phyloP scores from a whole-genome alignment of 352 stramenopile genomes.

The Globisporangium irregulare region DNA sequence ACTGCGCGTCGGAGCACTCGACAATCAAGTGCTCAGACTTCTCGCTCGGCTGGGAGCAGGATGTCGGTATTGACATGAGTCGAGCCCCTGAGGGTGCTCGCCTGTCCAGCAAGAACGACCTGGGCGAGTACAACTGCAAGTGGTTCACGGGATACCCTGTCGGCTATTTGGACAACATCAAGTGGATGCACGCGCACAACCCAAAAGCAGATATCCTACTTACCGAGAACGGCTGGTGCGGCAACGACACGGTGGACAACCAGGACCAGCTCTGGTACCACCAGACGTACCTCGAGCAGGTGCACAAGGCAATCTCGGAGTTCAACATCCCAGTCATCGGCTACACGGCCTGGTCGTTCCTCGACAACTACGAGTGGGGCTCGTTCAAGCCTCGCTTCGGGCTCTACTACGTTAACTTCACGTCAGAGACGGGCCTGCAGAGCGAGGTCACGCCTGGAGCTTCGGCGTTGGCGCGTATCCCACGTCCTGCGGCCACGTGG shows the following conservation, averaged over 20 bases:
- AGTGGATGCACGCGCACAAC: conserved; percentile 38
- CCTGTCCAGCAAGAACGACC: conserved; percentile 31
- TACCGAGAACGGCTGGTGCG: conserved; percentile 53
- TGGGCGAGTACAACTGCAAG: conserved; percentile 36
- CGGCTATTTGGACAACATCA: conserved; percentile 41
- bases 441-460: conserved; percentile 21
- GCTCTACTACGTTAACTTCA: conserved; percentile 51
- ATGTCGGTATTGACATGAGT: conserved; percentile 42
- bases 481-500: conserved; percentile 51
- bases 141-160: conserved; percentile 45
- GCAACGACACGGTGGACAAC: conserved; percentile 46
- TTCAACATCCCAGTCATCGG: conserved; percentile 56
- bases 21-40: conserved; percentile 30
- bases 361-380: conserved; percentile 97
- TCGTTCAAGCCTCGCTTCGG: conserved; percentile 55
- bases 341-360: conserved; percentile 91
- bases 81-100: conserved; percentile 56
- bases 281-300: conserved; percentile 38
- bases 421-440: conserved; percentile 25
- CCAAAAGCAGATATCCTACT: conserved; percentile 37
- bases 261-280: conserved; percentile 51
- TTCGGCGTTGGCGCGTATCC: conserved; percentile 32
- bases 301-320: conserved; percentile 47
- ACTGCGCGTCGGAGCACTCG: conserved; percentile 42
- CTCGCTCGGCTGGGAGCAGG: conserved; percentile 35